These are phyloP conservation scores for Gypsophila paniculata DNA, from an alignment of 179 eudicot genomes.

Conservation along the genomic window DNA sequence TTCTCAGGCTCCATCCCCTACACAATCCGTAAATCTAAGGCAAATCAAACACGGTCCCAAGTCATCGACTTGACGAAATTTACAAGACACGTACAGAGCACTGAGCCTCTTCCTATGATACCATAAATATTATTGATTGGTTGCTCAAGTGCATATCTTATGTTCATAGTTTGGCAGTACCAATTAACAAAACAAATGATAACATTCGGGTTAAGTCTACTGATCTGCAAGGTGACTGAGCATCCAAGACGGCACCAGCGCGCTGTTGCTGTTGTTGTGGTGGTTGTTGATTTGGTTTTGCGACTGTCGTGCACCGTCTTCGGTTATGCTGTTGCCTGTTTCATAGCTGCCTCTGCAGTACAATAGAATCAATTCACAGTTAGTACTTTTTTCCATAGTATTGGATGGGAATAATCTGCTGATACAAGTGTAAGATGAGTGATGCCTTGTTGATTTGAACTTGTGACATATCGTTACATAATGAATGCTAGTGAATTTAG, in stretches of 20 bases:
- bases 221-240: slow-evolving; percentile 25
- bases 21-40: no score
- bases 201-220: not conserved
- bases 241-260: slow-evolving; percentile 32
- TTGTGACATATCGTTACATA: no score
- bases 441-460: no score
- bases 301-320: slow-evolving; percentile 21
- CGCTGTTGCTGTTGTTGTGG: slow-evolving; percentile 3
- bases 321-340: slow-evolving; percentile 18
- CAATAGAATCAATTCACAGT: not conserved
- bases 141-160: no score
- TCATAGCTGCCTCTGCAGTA: slow-evolving; percentile 24
- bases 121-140: no score
- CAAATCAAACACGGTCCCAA: no score
- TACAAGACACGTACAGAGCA: no score
- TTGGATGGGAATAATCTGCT: not conserved
- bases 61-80: no score
- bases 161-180: not conserved
- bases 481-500: no score
- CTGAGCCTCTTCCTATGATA: no score
- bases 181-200: not conserved
- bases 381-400: not conserved
- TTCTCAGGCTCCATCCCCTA: no score
- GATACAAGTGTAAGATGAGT: no score
- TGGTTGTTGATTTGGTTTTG: slow-evolving; percentile 10